Conservation (phyloP, 2,329 filamentous ascomycete genomes). For the Penicillium sp. region DNA sequence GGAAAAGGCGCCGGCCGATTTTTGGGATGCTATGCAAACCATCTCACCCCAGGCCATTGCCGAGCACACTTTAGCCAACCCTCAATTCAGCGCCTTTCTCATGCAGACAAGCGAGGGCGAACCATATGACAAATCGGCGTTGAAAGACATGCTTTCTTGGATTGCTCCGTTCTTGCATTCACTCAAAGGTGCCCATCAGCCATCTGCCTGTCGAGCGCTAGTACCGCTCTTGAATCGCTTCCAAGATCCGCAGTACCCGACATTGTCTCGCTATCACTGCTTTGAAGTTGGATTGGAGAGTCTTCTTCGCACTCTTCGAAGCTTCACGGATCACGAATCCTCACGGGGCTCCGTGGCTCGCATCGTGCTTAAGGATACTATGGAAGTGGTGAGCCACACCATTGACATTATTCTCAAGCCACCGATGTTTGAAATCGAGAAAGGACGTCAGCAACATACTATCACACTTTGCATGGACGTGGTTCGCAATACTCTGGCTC, state of each 20-base stretch:
- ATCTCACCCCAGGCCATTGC: conserved; percentile 73
- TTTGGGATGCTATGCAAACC: conserved; percentile 82
- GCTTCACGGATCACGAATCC: conserved; percentile 44
- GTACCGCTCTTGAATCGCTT: conserved; percentile 63
- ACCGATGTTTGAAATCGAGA: conserved; percentile 45
- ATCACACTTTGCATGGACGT: conserved; percentile 56
- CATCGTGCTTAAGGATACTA: conserved; percentile 45
- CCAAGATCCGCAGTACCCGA: conserved; percentile 38
- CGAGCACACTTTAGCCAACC: conserved; percentile 75
- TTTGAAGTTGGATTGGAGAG: conserved; percentile 43
- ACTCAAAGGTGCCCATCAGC: conserved; percentile 66
- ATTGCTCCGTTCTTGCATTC: conserved; percentile 71
- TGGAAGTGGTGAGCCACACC: conserved; percentile 44
- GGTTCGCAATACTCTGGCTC: conserved; percentile 59
- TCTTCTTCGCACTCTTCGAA: conserved; percentile 43
- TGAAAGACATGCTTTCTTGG: conserved; percentile 67
- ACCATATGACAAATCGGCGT: conserved; percentile 49
- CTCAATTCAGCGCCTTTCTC: conserved; percentile 54
- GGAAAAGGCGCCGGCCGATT: conserved; percentile 67
- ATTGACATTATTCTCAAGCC: conserved; percentile 55
- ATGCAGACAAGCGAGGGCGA: conserved; percentile 51
- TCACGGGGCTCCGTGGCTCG: conserved; percentile 43
- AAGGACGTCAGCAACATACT: conserved; percentile 49
- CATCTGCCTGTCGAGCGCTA: conserved; percentile 73
- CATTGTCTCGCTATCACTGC: conserved; percentile 43